Conservation (phyloP, 345 rosid species). For the Eucalyptus paniculata region DNA sequence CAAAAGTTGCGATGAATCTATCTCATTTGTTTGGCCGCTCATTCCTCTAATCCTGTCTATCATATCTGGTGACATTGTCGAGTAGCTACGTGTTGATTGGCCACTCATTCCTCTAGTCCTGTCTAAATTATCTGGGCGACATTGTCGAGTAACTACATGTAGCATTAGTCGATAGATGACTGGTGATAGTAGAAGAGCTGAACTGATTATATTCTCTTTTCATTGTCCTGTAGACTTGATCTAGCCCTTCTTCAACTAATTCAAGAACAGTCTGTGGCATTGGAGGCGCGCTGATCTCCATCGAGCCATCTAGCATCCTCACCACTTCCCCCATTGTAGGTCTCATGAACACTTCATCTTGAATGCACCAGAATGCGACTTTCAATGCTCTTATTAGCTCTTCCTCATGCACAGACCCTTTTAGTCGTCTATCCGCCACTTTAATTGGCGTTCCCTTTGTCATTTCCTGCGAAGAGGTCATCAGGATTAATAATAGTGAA, state of each 20-base stretch:
- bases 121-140: conserved; percentile 59
- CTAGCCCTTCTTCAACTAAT: conserved; percentile 74
- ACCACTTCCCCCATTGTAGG: conserved; percentile 78
- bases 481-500: not conserved
- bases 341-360: conserved; percentile 43
- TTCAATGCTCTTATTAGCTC: conserved; percentile 42
- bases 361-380: conserved; percentile 71
- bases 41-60: not conserved
- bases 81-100: conserved; percentile 45
- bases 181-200: conserved; percentile 39
- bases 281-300: conserved; percentile 44
- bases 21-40: not conserved
- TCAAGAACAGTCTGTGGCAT: conserved; percentile 86
- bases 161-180: conserved; percentile 45
- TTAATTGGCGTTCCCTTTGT: conserved; percentile 22
- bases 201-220: conserved; percentile 48
- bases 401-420: conserved; percentile 42
- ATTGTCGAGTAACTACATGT: conserved; percentile 80
- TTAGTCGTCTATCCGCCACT: conserved; percentile 34
- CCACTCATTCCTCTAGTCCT: not conserved
- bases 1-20: not conserved
- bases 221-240: conserved; percentile 74
- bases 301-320: conserved; percentile 55
- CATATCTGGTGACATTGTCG: conserved; percentile 87
- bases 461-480: conserved; percentile 20